Evolutionary conservation across 352 stramenopile species (phyloP), one percentile per base, ranked within the genome.

Genomic region (Pseudoperonospora humuli): DNA sequence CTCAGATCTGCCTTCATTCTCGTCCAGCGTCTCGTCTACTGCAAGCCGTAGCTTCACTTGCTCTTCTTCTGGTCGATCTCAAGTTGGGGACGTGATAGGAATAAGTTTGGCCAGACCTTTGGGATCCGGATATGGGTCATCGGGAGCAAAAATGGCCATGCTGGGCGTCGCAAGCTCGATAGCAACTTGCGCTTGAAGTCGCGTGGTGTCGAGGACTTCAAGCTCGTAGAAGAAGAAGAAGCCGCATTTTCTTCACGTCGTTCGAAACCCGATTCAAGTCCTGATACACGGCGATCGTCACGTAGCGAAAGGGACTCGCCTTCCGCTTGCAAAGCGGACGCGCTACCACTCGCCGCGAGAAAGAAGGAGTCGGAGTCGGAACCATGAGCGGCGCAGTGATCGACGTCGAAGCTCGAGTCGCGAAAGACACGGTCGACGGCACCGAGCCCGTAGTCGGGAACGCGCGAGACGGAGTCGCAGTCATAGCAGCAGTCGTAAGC

Each of bases 1-100:
- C 37, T 92, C 82, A 3, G 81, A 83, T 42, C 74, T 71, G 4
- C 67, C 76, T 44, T 79, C 75, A 36, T 82, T 42, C 7, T 86
- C 61, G 55, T 94, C 72, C 21, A 96, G 60, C 20, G 68, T 64
- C 37, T 98, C 89, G 45, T 96, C 81, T 0, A 84, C 86, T 4
- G 74, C 75, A 10, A 99, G 86, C 6, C 96, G 80, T 15, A 60
- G 53, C 33, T 93, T 72, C 3, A 99, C 92, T 0, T 57, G 65
- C 56, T 99, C 96, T 67, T 97, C 75, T 0, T 77, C 63, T 0
- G 96, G 96, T 39, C 84, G 78, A 34, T 96, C 84, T 41, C 77
- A 75, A 14, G 57, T 57, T 0, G 96, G 94, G 4, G 95, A 98
- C 27, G 61, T 41, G 5, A 78, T 67, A 5, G 90, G 89, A 8